Evolutionary conservation across 345 rosid genomes (phyloP), one percentile per base, ranked within the genome.

Genomic region (Reutealis trisperma): DNA sequence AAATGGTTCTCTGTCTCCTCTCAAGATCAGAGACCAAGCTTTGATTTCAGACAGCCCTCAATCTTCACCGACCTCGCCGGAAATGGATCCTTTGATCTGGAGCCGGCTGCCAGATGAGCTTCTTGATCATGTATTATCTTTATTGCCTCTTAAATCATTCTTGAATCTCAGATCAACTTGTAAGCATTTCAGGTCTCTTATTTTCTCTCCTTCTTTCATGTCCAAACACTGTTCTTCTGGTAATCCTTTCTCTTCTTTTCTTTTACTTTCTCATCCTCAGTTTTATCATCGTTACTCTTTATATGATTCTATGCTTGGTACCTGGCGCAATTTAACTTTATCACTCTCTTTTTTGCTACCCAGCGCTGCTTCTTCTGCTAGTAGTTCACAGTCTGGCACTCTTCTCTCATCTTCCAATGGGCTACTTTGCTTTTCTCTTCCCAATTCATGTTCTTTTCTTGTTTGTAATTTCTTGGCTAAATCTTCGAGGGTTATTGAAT

Each of bases 1-100:
- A 0, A 15, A 49, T 75, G 66, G 32, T 77, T 52, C n/a, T 21
- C 11, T 21, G 3, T 47, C 71, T 75, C 65, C 14, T 18, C 27
- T 22, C 62, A 57, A 47, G 27, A 75, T 68, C 54, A 52, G 34
- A 71, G 51, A 27, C 2, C 72, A 59, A 52, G 27, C 66, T 34
- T 24, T 30, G 75, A 45, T 45, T 14, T 62, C 27, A 13, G 16
- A 55, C 34, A n/a, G 47, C 59, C 21, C 69, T 19, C 78, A 72
- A 27, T 66, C 77, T 22, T 67, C 73, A n/a, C 0, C 74, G 1
- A 66, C 14, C 21, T 83, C 76, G 1, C 51, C 58, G 4, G 71
- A 69, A 0, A 91, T 95, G 99, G 97, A 95, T 84, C 94, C 97
- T 4, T 76, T 18, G 47, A 85, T 95, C 75, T 95, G 99, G 99